Base-by-base conservation (phyloP, 1,284 basidiomycete species). In the Fereydounia khargensis region DNA sequence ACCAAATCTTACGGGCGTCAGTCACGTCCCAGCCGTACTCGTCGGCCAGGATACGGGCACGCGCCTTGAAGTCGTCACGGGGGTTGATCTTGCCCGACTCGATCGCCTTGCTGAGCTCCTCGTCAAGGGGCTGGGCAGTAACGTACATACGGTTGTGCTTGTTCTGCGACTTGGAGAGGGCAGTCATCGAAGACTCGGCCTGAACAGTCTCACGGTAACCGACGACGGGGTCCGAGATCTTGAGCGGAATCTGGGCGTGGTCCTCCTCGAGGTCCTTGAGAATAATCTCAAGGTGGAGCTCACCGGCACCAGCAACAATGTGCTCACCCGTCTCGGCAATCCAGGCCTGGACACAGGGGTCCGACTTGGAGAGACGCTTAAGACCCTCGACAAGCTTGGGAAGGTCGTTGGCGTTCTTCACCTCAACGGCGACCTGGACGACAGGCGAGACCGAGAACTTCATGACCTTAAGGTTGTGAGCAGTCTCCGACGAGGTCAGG, bases 401-500 rank as follows among this genome's bases (percentile, higher is more conserved):
- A 52, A 99, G 83, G 83, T 99, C 94, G 64, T 91, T 85, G 64
- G 94, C 92, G 80, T 98, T 98, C 88, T 98, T 98, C 80, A 97
- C 94, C 81, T 99, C 95, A 76, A 99, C 95, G 70, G 94, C 91
- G 77, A 97, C 91, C 79, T 88, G 95, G 38, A 99, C 95, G 85
- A 99, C 95, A 74, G 94, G 95, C 33, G 95, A 98, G 61, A 98
- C 95, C 77, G 64, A 69, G 68, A 77, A 73, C 83, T 89, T 91
- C 94, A 98, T 98, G 80, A 98, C 92, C 82, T 83, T 91, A 90
- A 98, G 95, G 85, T 98, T 98, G 85, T 98, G 95, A 42, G 95
- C 95, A 48, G 92, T 96, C 81, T 98, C 95, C 50, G 90, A 91
- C 59, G 87, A 86, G 63, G 95, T 97, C 74, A 99, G 85, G 65